Base-by-base conservation (phyloP, 306 rosid species). In the Leucaena leucocephala region DNA sequence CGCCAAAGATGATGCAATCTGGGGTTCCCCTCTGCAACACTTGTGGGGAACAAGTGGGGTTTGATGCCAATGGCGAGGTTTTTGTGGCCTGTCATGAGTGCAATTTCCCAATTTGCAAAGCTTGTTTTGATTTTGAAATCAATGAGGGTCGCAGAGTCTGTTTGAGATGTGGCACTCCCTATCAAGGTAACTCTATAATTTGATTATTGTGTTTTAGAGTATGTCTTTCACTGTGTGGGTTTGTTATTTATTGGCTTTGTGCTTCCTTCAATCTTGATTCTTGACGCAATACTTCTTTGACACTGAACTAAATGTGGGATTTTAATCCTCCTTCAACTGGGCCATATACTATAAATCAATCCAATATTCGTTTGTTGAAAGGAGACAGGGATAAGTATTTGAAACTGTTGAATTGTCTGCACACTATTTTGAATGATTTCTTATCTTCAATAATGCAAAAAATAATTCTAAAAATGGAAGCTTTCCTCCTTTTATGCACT, bases 51-150 rank as follows among this genome's bases (percentile, higher is more conserved):
- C 90, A 84, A 77, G 87, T 94, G 8, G 97, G 93, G 19, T 4
- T 82, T 81, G 90, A 90, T 81, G 89, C 88, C 76, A 91, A 88
- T 83, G 97, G 93, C 4, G 93, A 95, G 67, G 82, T 84, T 59
- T 93, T 95, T 74, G 91, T 93, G 84, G 97, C 92, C 45, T 95
- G 99, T 77, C 97, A 91, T 61, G 93, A 84, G 22, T 95, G 99
- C 70, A 85, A 81, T 74, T 91, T 87, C 78, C 96, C 96, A 14
- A 82, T 95, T 76, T 95, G 99, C 81, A 95, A 85, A 82, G 81
- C 95, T 77, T 95, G 99, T 45, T 82, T 93, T 73, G 86, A 87
- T 69, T 83, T 71, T 57, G 99, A 91, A 83, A 57, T 85, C 84
- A 90, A 80, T 55, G 99, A 91, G 84, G 99, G 96, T 5, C 91